Evolutionary conservation across 2,329 filamentous ascomycete species (phyloP), one percentile per base, ranked within the genome.

Genomic region (Fonsecaea pedrosoi): DNA sequence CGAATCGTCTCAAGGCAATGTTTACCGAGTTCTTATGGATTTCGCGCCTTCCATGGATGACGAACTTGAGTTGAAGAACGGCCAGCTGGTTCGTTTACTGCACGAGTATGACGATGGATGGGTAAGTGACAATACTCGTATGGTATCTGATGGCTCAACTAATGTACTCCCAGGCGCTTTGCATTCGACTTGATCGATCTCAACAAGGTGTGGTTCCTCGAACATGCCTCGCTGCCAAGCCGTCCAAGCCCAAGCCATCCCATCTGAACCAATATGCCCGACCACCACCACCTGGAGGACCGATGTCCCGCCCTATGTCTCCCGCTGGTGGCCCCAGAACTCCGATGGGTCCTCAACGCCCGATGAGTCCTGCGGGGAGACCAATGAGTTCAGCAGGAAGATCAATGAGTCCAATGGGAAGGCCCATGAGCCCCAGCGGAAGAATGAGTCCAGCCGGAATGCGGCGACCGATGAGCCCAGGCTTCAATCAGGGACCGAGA

Each of bases 31-130:
- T 38, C 92, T 97, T 78, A 87, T 98, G 72, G 94, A 97, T 78
- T 99, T 98, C 79, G 90, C 88, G 77, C 94, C 95, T 32, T 94
- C 91, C 3, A 90, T 98, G 85, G 90, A 92, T 5, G 95, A 99
- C 76, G 95, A 99, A 80, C 84, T 99, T 75, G 91, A 88, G 69
- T 85, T 99, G 54, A 86, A 83, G 69, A 87, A 90, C 65, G 95
- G 95, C 60, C 89, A 96, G 69, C 84, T 99, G 57, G 92, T 98
- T 59, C 87, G 94, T 70, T 83, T 99, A 70, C 84, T 98, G 60
- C 94, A 98, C 76, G 94, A 97, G 80, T 99, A 98, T 75, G 95
- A 99, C 76, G 95, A 99, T 80, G 95, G 95, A 74, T 99, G 95
- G 95, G 92, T 94, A 86, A 86, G 91, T 85, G 37, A 30, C 42